Base-by-base conservation (phyloP, 1,139 yeast species). In the Wickerhamiella infanticola region DNA sequence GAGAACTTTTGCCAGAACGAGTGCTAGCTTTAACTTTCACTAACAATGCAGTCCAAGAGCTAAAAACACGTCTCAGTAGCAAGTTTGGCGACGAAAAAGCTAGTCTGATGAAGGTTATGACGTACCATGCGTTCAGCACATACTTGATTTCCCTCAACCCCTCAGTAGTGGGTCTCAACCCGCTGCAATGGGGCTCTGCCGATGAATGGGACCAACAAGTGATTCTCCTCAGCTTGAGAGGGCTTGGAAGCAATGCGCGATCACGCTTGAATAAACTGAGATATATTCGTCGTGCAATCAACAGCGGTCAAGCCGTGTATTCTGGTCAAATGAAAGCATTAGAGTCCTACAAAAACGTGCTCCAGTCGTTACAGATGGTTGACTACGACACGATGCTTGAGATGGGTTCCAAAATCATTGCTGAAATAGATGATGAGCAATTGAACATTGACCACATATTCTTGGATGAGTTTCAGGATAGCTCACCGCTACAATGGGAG, bases 401-500 rank as follows among this genome's bases (percentile, higher is more conserved):
- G 23, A 63, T 52, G 47, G 73, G 66, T 3, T 49, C 56, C 4
- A 35, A 48, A 24, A 53, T 58, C 24, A 52, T 61, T 23, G 42
- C 37, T 5, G 26, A 43, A 4, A 38, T 38, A 35, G 52, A 45
- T 5, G 36, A 42, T 5, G 24, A 55, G 4, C 51, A 51, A 4
- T 37, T 53, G 2, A 49, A 55, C 3, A 61, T 60, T 48, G 65
- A 65, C 42, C 63, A 66, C 3, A 65, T 81, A 0, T 60, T 82
- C 0, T 76, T 81, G 9, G 94, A 82, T 60, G 94, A 82, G 60
- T 79, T 77, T 56, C 93, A 82, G 58, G 94, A 82, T 60, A 68
- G 80, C 61, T 73, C 77, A 51, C 69, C 70, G 0, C 66, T 65
- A n/a, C 64, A 80, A 26, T 57, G 74, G 41, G 64, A 67, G 9